These are phyloP conservation scores for Miamiensis avidus DNA, from an alignment of 169 alveolate species.

Conservation along the genomic window DNA sequence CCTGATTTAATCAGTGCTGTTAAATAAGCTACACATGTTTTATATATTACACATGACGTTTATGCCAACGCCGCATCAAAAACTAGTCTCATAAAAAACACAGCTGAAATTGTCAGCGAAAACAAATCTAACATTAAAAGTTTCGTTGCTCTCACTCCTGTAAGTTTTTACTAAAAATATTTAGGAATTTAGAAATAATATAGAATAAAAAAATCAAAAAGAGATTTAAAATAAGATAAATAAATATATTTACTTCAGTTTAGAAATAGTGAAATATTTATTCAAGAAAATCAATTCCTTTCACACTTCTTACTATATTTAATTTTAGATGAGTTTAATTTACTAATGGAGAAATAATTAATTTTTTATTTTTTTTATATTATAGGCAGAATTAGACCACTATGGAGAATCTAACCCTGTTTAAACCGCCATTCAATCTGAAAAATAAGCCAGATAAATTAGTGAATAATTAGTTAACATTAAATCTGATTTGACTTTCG, in stretches of 20 bases:
- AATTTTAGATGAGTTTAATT: no score
- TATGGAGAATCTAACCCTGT: slow-evolving; percentile 15
- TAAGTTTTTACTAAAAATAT: no score
- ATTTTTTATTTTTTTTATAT: no score
- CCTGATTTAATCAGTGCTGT: slow-evolving; percentile 16
- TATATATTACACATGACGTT: slow-evolving; percentile 58
- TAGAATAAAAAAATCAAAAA: no score
- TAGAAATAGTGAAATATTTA: no score
- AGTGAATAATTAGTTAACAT: background rate
- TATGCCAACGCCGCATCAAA: slow-evolving; percentile 40
- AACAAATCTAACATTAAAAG: slow-evolving; percentile 42
- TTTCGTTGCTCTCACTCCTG: slow-evolving; percentile 44
- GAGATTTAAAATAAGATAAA: no score
- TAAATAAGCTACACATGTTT: slow-evolving; percentile 22
- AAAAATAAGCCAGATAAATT: slow-evolving; percentile 19
- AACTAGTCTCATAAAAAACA: slow-evolving; percentile 25
- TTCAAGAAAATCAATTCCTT: no score
- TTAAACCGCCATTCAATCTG: slow-evolving; percentile 22
- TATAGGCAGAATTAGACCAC: slow-evolving; percentile 6
- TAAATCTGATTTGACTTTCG: slow-evolving; percentile 24
- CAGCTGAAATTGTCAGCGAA: slow-evolving; percentile 49
- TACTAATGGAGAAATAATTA: no score
- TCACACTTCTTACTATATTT: no score
- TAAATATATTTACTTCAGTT: no score
- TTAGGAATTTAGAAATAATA: no score